Conservation (phyloP, 345 rosid genomes). For the Boechera stricta region DNA sequence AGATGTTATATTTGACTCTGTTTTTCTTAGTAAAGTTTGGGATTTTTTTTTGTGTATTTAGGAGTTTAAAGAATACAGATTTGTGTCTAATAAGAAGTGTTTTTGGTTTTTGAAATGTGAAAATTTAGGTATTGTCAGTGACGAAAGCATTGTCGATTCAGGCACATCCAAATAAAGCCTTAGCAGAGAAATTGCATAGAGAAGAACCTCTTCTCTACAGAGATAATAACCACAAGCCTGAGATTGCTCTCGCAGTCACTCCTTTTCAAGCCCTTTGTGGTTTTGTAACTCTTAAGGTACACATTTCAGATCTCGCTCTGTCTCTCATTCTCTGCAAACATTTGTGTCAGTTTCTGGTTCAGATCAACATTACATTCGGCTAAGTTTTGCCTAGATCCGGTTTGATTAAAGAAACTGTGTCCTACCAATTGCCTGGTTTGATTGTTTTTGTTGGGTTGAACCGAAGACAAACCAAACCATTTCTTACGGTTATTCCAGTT, state of each 20-base stretch:
- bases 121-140: conserved; percentile 79
- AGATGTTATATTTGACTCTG: conserved; percentile 5
- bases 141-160: conserved; percentile 92
- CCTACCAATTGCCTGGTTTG: neutral
- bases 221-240: conserved; percentile 93
- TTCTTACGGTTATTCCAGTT: neutral
- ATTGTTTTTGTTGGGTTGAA: neutral
- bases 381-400: neutral
- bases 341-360: conserved; percentile 1
- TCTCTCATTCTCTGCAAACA: neutral
- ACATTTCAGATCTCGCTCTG: conserved; percentile 17
- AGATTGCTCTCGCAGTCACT: conserved; percentile 96
- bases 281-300: conserved; percentile 70
- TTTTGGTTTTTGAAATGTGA: conserved; percentile 3
- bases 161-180: conserved; percentile 93
- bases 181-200: conserved; percentile 73
- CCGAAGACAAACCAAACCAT: neutral
- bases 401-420: neutral
- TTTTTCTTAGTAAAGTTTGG: neutral
- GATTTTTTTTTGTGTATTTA: neutral
- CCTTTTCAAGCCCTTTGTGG: conserved; percentile 94
- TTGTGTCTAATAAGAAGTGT: neutral
- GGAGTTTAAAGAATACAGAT: neutral
- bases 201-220: conserved; percentile 68
- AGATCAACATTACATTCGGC: neutral